phyloP scores from a whole-genome alignment of 1,139 yeast species.

The Taphrina populina region DNA sequence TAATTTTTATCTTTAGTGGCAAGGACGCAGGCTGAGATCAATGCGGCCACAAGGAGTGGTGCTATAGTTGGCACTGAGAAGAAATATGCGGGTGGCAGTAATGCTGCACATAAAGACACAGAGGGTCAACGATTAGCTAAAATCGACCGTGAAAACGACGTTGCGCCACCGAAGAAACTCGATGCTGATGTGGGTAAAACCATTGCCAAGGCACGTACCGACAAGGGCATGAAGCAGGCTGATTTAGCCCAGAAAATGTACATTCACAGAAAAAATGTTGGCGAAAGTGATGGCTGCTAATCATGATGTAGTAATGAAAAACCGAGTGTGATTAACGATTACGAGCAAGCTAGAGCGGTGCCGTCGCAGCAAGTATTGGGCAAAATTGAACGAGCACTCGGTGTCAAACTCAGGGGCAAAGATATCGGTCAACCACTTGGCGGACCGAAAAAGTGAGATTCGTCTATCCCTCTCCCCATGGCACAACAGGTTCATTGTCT shows the following conservation, averaged over 20 bases:
- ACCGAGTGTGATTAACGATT: slow-evolving; percentile 91
- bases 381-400: slow-evolving; percentile 89
- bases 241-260: slow-evolving; percentile 85
- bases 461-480: too few species aligned
- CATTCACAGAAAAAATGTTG: neutral
- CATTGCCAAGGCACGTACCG: slow-evolving; percentile 81
- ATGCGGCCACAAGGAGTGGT: slow-evolving; percentile 92
- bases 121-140: slow-evolving; percentile 95
- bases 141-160: slow-evolving; percentile 89
- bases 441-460: slow-evolving; percentile 65
- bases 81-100: slow-evolving; percentile 72
- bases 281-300: too few species aligned
- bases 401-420: slow-evolving; percentile 94
- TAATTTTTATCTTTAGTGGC: slow-evolving; percentile 54
- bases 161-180: slow-evolving; percentile 86
- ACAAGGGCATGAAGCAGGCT: slow-evolving; percentile 86
- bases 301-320: slow-evolving; percentile 70
- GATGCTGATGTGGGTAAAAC: slow-evolving; percentile 84
- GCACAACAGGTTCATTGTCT: too few species aligned
- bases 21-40: slow-evolving; percentile 69
- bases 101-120: slow-evolving; percentile 61
- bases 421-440: slow-evolving; percentile 89
- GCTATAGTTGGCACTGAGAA: slow-evolving; percentile 87
- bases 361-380: slow-evolving; percentile 94
- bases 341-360: slow-evolving; percentile 94